These are phyloP conservation scores for Beauveria medogensis DNA, from an alignment of 2,329 filamentous ascomycete species.

Conservation along the genomic window DNA sequence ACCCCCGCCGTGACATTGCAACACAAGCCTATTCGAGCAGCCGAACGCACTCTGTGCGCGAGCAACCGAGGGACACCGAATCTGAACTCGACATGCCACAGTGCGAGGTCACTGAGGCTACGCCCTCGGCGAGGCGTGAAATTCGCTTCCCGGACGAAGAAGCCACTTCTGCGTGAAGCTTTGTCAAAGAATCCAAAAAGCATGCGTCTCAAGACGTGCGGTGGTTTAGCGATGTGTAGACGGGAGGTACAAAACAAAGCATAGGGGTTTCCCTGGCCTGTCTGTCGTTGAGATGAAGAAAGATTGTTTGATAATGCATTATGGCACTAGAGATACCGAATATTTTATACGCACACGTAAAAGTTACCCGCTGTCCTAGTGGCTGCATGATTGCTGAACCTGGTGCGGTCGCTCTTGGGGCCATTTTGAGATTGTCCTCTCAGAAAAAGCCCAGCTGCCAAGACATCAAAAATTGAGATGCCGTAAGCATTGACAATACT, in stretches of 20 bases:
- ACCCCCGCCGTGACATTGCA: background rate
- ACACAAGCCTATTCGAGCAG: background rate
- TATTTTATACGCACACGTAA: too few species aligned
- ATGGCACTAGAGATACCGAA: too few species aligned
- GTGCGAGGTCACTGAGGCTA: background rate
- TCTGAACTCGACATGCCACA: background rate
- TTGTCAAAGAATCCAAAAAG: background rate
- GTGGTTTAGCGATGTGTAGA: background rate
- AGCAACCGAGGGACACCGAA: background rate
- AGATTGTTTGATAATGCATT: too few species aligned
- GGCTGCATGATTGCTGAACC: too few species aligned
- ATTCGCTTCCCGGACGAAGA: conserved; percentile 12
- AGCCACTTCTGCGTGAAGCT: background rate
- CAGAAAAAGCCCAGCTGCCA: too few species aligned
- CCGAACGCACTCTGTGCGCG: background rate
- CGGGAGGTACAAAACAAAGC: background rate
- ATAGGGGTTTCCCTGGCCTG: too few species aligned
- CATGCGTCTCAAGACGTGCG: background rate
- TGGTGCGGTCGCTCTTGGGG: too few species aligned
- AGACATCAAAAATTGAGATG: too few species aligned
- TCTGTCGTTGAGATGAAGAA: too few species aligned
- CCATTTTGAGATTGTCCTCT: too few species aligned
- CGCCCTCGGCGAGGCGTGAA: background rate
- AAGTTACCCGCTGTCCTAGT: too few species aligned
- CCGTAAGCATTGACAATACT: too few species aligned